These are phyloP conservation scores for Juncus effusus DNA, from an alignment of 176 grass and related monocot species.

Conservation along the genomic window DNA sequence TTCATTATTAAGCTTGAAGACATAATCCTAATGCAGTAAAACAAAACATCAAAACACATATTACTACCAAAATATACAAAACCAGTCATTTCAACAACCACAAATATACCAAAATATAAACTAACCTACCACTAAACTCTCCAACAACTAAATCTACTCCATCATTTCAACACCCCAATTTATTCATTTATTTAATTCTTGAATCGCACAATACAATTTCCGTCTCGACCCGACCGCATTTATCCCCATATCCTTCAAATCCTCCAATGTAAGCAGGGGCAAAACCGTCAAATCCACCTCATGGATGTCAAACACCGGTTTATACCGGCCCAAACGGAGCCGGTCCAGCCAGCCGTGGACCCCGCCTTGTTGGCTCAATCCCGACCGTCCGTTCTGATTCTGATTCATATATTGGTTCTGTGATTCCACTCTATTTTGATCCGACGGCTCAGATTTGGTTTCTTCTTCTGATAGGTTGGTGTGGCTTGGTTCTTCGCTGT, in stretches of 20 bases:
- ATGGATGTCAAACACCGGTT: constrained; percentile 72
- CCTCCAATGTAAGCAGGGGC: constrained; percentile 76
- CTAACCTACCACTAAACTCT: too few species aligned
- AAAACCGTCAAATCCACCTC: constrained; percentile 84
- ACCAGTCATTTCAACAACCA: too few species aligned
- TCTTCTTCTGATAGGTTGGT: constrained; percentile 36
- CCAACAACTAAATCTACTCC: background rate
- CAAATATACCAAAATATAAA: too few species aligned
- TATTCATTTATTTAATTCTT: constrained; percentile 39
- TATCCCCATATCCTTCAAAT: constrained; percentile 94
- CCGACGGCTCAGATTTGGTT: constrained; percentile 48
- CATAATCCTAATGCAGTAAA: too few species aligned
- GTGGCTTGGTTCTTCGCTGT: constrained; percentile 44
- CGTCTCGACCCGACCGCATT: constrained; percentile 79
- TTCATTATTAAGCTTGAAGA: too few species aligned
- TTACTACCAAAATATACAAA: too few species aligned
- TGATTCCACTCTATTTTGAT: background rate
- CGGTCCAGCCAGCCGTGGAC: constrained; percentile 62
- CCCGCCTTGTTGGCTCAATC: constrained; percentile 36
- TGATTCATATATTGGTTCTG: background rate
- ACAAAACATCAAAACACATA: too few species aligned
- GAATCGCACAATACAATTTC: constrained; percentile 71
- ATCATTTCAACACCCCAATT: constrained; percentile 6
- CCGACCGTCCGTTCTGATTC: constrained; percentile 39
- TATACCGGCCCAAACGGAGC: constrained; percentile 62